Percentiles rank a stretch among this genome's conserved stretches.
Conservation (phyloP, 2,329 filamentous ascomycete species). For the Colletotrichum coccodes region DNA sequence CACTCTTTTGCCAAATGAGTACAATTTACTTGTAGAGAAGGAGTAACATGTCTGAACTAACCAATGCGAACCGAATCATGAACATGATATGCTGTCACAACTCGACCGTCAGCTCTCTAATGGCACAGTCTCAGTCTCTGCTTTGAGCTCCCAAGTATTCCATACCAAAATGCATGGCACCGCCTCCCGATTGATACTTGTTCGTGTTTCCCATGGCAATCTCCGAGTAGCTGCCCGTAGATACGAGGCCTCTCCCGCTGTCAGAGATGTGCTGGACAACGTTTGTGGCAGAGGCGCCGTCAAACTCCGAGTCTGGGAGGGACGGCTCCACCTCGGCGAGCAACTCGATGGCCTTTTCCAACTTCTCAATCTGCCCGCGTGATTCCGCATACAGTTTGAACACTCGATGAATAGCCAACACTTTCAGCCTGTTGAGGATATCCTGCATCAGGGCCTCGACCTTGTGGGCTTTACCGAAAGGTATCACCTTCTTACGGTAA, state of each 20-base stretch:
- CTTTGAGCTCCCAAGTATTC: not conserved
- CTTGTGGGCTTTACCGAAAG: constrained; percentile 13
- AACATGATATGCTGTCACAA: not conserved
- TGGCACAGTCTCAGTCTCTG: not conserved
- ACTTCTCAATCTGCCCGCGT: not conserved
- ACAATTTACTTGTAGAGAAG: not conserved
- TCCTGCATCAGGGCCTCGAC: constrained; percentile 15
- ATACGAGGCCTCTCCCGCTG: not conserved
- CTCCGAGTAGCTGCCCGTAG: not conserved
- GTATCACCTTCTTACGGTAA: constrained; percentile 1
- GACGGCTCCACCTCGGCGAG: constrained; percentile 18
- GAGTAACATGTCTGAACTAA: not conserved
- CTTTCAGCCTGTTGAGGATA: constrained; percentile 3
- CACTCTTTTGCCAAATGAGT: not conserved
- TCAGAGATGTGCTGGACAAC: not conserved
- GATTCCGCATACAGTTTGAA: constrained; percentile 8
- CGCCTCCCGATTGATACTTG: not conserved
- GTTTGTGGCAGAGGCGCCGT: not conserved
- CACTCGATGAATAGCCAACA: constrained; percentile 6
- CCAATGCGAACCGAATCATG: not conserved
- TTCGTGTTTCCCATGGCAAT: constrained; percentile 4
- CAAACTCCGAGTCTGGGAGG: constrained; percentile 13
- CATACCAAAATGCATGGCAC: constrained; percentile 17
- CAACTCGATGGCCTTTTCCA: not conserved
- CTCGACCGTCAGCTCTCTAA: not conserved